Conservation (phyloP, 495 filamentous ascomycete genomes). For the Tuber indicum region DNA sequence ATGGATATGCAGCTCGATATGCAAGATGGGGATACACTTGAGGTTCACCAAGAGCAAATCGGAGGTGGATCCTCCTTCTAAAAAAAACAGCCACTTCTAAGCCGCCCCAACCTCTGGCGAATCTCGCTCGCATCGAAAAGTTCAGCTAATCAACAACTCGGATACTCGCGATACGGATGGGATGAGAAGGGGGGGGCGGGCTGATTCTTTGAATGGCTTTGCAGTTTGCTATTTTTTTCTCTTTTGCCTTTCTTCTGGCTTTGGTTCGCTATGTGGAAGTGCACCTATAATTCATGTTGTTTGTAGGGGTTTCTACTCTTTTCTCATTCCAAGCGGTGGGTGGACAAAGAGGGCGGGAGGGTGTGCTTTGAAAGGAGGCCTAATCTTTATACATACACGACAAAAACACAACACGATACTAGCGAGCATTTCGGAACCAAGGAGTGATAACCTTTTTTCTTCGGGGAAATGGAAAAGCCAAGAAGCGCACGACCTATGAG, state of each 20-base stretch:
- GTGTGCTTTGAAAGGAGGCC: slow-evolving; percentile 12
- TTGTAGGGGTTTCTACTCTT: slow-evolving; percentile 7
- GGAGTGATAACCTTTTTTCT: slow-evolving; percentile 1
- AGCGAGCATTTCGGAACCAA: slow-evolving; percentile 19
- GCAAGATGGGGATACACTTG: slow-evolving; percentile 91
- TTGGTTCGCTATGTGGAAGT: slow-evolving; percentile 11
- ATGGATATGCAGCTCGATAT: slow-evolving; percentile 69
- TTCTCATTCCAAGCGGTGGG: background rate
- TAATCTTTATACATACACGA: slow-evolving; percentile 13
- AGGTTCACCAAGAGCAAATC: slow-evolving; percentile 98
- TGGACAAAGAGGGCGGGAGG: slow-evolving; percentile 5
- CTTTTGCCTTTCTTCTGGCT: slow-evolving; percentile 12
- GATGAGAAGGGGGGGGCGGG: background rate
- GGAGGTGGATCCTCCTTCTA: slow-evolving; percentile 53
- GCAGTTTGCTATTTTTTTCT: slow-evolving; percentile 32
- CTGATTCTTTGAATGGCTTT: slow-evolving; percentile 14
- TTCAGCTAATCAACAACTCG: slow-evolving; percentile 3
- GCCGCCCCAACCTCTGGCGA: slow-evolving; percentile 9
- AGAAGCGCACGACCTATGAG: slow-evolving; percentile 8
- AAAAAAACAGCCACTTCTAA: slow-evolving; percentile 11
- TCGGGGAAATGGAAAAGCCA: slow-evolving; percentile 10
- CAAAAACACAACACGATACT: slow-evolving; percentile 22
- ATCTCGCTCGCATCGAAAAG: slow-evolving; percentile 16
- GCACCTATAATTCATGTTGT: slow-evolving; percentile 1
- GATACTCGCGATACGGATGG: background rate